phyloP scores from a whole-genome alignment of 257 asterid genomes.

The Penstemon eatonii region DNA sequence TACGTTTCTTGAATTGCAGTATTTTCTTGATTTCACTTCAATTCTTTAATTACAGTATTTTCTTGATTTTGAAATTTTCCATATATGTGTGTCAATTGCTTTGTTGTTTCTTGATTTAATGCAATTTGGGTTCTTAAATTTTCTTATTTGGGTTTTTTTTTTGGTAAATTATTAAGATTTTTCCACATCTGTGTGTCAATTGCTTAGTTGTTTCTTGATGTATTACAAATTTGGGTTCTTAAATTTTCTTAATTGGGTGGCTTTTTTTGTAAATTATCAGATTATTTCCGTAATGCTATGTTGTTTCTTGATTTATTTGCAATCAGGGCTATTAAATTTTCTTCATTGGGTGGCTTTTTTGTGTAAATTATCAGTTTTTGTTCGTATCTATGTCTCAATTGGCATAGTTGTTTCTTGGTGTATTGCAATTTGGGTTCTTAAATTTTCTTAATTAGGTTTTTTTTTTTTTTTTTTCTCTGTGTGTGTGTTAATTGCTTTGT shows the following conservation, averaged over 20 bases:
- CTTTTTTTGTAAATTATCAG: background rate
- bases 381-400: background rate
- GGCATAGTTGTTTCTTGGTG: background rate
- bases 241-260: background rate
- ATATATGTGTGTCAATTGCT: background rate
- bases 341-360: background rate
- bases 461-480: background rate
- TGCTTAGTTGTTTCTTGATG: background rate
- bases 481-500: background rate
- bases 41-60: background rate
- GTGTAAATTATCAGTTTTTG: background rate
- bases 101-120: background rate
- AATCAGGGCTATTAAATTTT: background rate
- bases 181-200: background rate
- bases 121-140: background rate
- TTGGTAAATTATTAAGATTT: background rate
- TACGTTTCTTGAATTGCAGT: background rate
- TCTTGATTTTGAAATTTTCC: slow-evolving; percentile 9
- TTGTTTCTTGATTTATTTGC: slow-evolving; percentile 1
- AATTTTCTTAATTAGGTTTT: background rate
- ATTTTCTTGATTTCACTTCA: slow-evolving; percentile 23
- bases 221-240: no score
- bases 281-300: background rate
- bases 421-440: no score
- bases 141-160: background rate